A percentile compares a stretch with the other conserved stretches of the same genome.
Evolutionary conservation across 1,284 basidiomycete genomes (phyloP).

Genomic region (Cystobasidium pallidum): DNA sequence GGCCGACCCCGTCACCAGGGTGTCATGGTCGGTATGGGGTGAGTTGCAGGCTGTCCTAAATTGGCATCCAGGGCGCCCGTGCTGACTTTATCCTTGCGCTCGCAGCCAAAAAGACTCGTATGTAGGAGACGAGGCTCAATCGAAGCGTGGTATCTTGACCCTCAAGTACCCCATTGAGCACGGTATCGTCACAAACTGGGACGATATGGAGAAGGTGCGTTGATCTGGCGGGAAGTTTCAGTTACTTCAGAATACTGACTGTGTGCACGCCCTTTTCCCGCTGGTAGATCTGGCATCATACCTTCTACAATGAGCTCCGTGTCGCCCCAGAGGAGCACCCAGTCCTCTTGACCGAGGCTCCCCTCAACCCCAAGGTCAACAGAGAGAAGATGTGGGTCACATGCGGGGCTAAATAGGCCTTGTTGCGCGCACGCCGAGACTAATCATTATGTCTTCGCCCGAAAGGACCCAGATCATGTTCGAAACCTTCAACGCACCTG

Average conservation of each 20-base stretch:
- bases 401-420: not conserved
- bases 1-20: constrained; percentile 89
- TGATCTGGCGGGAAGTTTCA: not conserved
- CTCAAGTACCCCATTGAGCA: constrained; percentile 69
- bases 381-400: constrained; percentile 81
- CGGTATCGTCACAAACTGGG: constrained; percentile 92
- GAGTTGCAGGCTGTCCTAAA: constrained; percentile 48
- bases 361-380: constrained; percentile 92
- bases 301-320: constrained; percentile 61
- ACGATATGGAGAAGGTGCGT: constrained; percentile 79
- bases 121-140: constrained; percentile 89
- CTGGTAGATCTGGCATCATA: constrained; percentile 71
- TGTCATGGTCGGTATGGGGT: constrained; percentile 73
- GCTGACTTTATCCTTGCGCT: not conserved
- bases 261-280: not conserved
- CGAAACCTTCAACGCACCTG: constrained; percentile 92
- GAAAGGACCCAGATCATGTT: constrained; percentile 85
- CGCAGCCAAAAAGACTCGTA: constrained; percentile 77
- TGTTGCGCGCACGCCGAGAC: not conserved
- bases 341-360: constrained; percentile 89
- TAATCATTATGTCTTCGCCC: not conserved
- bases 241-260: not conserved
- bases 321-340: constrained; percentile 80
- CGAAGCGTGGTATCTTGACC: constrained; percentile 92
- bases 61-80: too few species aligned